Evolutionary conservation across 2,329 filamentous ascomycete species (phyloP), one percentile per base, ranked within the genome.

Genomic region (Claviceps sp.): DNA sequence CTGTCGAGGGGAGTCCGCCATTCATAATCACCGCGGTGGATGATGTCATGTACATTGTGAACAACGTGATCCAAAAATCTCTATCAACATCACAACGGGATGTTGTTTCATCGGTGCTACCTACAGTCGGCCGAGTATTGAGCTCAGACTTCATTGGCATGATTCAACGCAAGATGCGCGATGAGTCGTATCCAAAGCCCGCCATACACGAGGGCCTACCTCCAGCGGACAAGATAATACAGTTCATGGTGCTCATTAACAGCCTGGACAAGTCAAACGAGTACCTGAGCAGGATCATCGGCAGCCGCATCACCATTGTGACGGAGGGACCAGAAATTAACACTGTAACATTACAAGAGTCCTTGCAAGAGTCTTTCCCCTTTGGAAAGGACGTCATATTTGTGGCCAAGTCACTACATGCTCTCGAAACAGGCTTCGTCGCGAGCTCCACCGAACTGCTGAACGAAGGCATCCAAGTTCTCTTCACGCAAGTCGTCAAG

Each of bases 31-130:
- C 90, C 2, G 90, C 91, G 0, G 90, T 98, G 8, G 93, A 98
- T 71, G 93, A 96, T 70, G 89, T 97, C 62, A 97, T 98, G 91
- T 98, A 97, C 69, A 96, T 98, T 60, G 87, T 95, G 64, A 95
- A 94, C 64, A 85, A 91, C 49, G 86, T 97, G 37, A 75, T 97
- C 7, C 85, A 94, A 57, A 84, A 91, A 57, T 87, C 89, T 0
- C 74, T 97, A 22, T 85, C 87, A 0, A 97, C 94, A 0, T 88
- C 87, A 2, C 90, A 96, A 64, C 76, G 83, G 58, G 77, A 84
- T 18, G 82, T 95, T 3, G 78, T 95, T 22, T 80, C 81, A 43
- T 87, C 80, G 52, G 86, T 95, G 6, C 71, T 96, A 26, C 85
- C 89, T 2, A 85, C 83, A 0, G 74, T 97, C 5, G 81, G 85